Conservation (phyloP, 306 rosid species). For the Prunus armeniaca region DNA sequence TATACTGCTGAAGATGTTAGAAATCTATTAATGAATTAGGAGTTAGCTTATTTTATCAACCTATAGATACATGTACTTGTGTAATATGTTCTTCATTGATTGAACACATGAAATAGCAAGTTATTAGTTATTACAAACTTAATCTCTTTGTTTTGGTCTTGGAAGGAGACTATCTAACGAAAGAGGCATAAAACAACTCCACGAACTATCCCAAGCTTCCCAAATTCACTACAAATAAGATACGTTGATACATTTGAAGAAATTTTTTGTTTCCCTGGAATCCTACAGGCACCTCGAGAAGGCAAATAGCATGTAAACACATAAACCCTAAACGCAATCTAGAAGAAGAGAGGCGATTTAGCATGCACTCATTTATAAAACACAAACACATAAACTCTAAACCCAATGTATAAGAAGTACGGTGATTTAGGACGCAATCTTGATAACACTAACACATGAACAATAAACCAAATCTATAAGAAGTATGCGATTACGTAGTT, state of each 20-base stretch:
- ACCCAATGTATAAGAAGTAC: not conserved
- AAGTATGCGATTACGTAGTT: not conserved
- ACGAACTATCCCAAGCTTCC: not conserved
- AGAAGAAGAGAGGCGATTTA: not conserved
- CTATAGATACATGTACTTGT: too few relatives aligned
- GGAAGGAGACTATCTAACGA: too few relatives aligned
- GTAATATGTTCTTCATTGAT: too few relatives aligned
- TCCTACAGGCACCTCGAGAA: not conserved
- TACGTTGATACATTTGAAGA: not conserved
- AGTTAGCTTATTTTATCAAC: too few relatives aligned
- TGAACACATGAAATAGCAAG: too few relatives aligned
- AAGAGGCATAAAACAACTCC: not conserved
- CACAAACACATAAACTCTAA: constrained; percentile 1
- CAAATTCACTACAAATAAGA: not conserved
- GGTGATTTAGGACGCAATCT: not conserved
- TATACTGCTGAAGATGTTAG: too few relatives aligned
- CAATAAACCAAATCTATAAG: not conserved
- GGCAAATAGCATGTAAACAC: not conserved
- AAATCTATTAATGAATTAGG: too few relatives aligned
- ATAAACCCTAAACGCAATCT: constrained; percentile 7
- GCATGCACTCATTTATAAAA: not conserved
- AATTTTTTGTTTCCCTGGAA: not conserved
- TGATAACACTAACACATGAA: not conserved
- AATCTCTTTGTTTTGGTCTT: too few relatives aligned
- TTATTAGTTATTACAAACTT: too few relatives aligned